These are phyloP conservation scores for Tolypocladium amazonense DNA, from an alignment of 2,329 filamentous ascomycete species.

Conservation along the genomic window DNA sequence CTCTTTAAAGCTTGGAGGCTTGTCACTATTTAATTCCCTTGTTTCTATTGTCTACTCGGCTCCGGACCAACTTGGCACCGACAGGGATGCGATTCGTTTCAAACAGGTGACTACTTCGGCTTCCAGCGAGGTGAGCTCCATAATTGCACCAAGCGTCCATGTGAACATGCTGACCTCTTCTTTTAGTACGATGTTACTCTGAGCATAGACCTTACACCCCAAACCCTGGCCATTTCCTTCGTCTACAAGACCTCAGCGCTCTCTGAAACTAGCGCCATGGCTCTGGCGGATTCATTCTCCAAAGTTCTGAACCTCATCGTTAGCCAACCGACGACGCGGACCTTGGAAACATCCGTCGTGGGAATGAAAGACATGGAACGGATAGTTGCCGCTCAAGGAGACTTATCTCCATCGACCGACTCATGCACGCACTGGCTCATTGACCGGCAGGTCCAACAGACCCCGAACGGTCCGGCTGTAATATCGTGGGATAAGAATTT, in stretches of 20 bases:
- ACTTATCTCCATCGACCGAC: background rate
- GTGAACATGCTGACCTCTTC: background rate
- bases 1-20: background rate
- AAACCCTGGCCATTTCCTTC: background rate
- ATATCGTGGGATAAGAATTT: constrained; percentile 6
- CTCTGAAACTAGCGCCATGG: background rate
- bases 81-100: background rate
- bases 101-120: background rate
- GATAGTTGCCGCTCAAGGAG: background rate
- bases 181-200: background rate
- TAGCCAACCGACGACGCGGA: background rate
- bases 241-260: background rate
- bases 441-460: background rate
- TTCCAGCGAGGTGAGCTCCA: background rate
- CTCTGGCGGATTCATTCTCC: background rate
- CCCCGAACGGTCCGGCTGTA: constrained; percentile 1
- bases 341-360: background rate
- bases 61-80: background rate
- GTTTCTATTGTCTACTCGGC: background rate
- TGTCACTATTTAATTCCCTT: background rate
- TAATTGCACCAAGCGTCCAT: too few relatives aligned
- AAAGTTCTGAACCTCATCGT: background rate
- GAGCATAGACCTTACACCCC: background rate
- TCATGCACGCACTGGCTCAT: constrained; percentile 6
- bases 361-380: background rate